A percentile compares a stretch with the other conserved stretches of the same genome.
Conservation (phyloP, 2,329 filamentous ascomycete genomes). For the Decorospora gaudefroyi region DNA sequence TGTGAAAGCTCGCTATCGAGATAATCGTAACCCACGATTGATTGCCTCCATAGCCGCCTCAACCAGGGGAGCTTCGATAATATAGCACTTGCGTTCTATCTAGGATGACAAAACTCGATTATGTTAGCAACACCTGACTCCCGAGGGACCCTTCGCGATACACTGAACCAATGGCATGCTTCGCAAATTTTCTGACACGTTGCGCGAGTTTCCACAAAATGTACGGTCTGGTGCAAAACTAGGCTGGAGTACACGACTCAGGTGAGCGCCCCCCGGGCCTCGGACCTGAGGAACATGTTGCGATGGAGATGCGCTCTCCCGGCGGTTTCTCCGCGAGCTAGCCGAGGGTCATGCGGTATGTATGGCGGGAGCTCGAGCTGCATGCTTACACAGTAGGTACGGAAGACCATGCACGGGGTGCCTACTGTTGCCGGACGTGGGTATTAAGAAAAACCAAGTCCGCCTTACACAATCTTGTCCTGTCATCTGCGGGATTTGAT, state of each 20-base stretch:
- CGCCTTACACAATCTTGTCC: constrained; percentile 20
- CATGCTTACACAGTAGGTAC: too few species aligned
- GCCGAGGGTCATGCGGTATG: constrained; percentile 27
- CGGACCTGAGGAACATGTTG: constrained; percentile 30
- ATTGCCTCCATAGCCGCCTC: neutral
- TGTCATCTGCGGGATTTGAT: constrained; percentile 23
- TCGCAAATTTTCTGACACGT: constrained; percentile 33
- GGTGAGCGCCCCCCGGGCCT: constrained; percentile 25
- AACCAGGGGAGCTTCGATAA: neutral
- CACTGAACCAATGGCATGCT: constrained; percentile 15
- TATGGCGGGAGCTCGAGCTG: constrained; percentile 29
- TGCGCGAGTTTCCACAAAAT: constrained; percentile 16
- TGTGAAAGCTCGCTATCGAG: too few species aligned
- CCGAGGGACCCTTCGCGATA: neutral
- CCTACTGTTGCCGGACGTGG: too few species aligned
- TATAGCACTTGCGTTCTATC: too few species aligned
- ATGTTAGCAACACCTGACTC: too few species aligned
- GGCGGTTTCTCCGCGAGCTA: constrained; percentile 18
- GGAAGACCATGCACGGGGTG: constrained; percentile 12
- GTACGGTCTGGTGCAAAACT: constrained; percentile 3
- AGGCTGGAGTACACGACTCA: constrained; percentile 19
- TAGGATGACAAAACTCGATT: neutral
- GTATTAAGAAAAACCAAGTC: constrained; percentile 6
- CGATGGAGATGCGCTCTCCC: constrained; percentile 17
- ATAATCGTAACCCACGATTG: neutral